Evolutionary conservation across 768 basidiomycete genomes (phyloP).

Genomic region (Serendipita indica): DNA sequence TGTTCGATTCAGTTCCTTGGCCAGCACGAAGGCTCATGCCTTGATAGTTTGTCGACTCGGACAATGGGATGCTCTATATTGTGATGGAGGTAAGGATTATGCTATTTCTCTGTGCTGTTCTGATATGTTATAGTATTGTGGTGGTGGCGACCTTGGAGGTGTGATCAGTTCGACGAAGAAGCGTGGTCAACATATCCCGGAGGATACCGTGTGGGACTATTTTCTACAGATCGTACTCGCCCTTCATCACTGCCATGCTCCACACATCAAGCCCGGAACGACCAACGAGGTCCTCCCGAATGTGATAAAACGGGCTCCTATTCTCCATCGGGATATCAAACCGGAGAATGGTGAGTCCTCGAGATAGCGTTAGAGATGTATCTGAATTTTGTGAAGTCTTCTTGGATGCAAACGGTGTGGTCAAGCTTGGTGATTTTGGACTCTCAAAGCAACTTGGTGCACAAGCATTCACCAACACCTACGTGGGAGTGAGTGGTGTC

Average conservation of each 20-base stretch:
- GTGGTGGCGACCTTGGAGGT: slow-evolving; percentile 82
- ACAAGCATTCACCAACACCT: slow-evolving; percentile 85
- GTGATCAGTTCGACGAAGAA: slow-evolving; percentile 69
- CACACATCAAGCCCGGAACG: slow-evolving; percentile 10
- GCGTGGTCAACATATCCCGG: slow-evolving; percentile 58
- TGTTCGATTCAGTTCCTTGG: slow-evolving; percentile 3
- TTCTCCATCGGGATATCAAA: slow-evolving; percentile 90
- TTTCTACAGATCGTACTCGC: slow-evolving; percentile 88
- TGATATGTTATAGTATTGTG: slow-evolving; percentile 60
- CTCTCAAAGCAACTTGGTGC: slow-evolving; percentile 82
- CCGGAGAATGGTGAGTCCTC: slow-evolving; percentile 76
- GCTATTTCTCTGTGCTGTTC: neutral
- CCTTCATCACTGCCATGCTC: slow-evolving; percentile 69
- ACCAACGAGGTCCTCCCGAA: neutral
- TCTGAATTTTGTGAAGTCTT: slow-evolving; percentile 45
- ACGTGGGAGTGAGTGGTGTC: slow-evolving; percentile 66
- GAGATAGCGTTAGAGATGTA: neutral
- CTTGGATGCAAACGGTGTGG: slow-evolving; percentile 64
- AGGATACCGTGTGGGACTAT: slow-evolving; percentile 92
- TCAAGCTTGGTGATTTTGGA: slow-evolving; percentile 96
- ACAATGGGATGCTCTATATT: slow-evolving; percentile 84
- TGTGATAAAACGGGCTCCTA: slow-evolving; percentile 19
- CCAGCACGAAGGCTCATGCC: neutral
- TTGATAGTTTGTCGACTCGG: slow-evolving; percentile 60
- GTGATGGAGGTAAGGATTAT: slow-evolving; percentile 58